phyloP scores from a whole-genome alignment of 345 rosid species.

The Gossypium herbaceum region DNA sequence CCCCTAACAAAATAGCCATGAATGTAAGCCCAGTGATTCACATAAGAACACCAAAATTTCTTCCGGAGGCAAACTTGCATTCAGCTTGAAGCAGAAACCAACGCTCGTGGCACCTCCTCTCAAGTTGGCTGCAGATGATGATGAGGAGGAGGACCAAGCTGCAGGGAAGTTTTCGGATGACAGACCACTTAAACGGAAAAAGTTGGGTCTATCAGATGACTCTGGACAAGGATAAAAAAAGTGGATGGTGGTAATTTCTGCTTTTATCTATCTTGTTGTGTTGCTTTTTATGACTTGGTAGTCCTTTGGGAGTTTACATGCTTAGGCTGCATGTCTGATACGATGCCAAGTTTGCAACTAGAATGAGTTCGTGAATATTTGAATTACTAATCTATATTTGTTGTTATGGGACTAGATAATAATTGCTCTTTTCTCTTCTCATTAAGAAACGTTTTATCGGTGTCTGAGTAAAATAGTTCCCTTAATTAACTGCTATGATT shows the following conservation, averaged over 20 bases:
- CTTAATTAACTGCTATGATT: slow-evolving; percentile 12
- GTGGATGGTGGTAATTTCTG: background rate
- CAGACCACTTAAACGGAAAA: background rate
- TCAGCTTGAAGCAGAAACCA: background rate
- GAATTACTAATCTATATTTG: background rate
- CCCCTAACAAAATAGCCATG: background rate
- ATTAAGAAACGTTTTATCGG: background rate
- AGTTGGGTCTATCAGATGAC: background rate
- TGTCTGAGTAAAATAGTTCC: slow-evolving; percentile 10
- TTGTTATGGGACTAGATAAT: background rate
- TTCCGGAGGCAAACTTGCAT: background rate
- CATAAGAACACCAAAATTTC: background rate
- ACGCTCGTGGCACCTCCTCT: background rate
- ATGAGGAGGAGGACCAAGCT: background rate
- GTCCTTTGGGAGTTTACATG: background rate
- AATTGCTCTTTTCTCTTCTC: background rate
- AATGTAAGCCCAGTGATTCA: background rate
- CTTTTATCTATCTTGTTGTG: background rate
- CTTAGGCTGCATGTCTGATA: background rate
- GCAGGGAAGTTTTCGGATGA: background rate
- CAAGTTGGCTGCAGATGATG: background rate
- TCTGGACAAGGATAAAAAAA: background rate
- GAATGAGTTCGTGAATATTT: background rate
- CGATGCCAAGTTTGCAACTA: background rate
- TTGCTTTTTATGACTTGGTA: background rate